A percentile compares a stretch with the other conserved stretches of the same genome.
phyloP scores from a whole-genome alignment of 176 grass and related monocot genomes.

The Carex myosuroides region DNA sequence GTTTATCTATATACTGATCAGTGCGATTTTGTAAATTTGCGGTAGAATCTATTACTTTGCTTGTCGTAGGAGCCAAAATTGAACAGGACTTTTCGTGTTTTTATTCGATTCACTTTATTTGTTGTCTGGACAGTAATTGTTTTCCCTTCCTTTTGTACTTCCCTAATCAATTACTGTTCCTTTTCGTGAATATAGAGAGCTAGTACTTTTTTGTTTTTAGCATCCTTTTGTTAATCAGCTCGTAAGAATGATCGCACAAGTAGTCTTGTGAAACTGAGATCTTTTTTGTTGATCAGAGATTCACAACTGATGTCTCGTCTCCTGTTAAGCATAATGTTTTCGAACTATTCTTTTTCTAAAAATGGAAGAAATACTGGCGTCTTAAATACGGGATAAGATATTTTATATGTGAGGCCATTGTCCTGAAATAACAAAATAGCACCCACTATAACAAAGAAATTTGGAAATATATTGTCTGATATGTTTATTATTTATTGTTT shows the following conservation, averaged over 20 bases:
- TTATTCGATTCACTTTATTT: conserved; percentile 7
- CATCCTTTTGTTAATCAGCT: neutral
- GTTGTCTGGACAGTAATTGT: neutral
- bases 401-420: conserved; percentile 3
- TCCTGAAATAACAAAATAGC: neutral
- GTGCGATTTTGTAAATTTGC: neutral
- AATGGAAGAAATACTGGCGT: neutral
- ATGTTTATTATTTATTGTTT: neutral
- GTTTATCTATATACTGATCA: neutral
- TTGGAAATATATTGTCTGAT: neutral
- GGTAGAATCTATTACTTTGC: neutral
- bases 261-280: neutral
- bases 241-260: neutral
- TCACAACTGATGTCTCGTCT: neutral
- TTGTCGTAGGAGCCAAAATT: neutral
- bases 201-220: neutral
- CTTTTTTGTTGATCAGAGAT: neutral
- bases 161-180: neutral
- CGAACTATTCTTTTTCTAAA: neutral
- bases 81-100: neutral
- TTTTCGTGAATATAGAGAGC: neutral
- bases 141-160: neutral
- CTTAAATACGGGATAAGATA: conserved; percentile 6
- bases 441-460: neutral
- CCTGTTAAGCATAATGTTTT: neutral